Conservation (phyloP, 2,329 filamentous ascomycete species). For the Parafenestella ontariensis region DNA sequence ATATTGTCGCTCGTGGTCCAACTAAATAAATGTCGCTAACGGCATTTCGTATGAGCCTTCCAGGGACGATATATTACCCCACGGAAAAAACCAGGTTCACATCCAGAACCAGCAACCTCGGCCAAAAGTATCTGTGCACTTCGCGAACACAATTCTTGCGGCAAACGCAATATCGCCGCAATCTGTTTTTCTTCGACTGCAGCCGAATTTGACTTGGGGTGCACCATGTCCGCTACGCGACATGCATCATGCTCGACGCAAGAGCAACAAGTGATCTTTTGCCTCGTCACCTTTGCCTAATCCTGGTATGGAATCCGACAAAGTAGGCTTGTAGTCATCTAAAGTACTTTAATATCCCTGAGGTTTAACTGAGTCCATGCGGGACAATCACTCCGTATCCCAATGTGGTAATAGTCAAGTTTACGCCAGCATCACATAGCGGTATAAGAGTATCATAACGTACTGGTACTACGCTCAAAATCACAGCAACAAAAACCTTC, state of each 20-base stretch:
- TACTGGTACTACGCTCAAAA: not conserved
- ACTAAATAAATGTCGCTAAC: conserved; percentile 20
- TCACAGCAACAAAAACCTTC: not conserved
- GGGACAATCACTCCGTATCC: conserved; percentile 3
- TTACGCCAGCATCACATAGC: not conserved
- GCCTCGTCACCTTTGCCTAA: conserved; percentile 6
- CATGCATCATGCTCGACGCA: conserved; percentile 3
- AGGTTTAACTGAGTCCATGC: not conserved
- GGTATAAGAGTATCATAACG: not conserved
- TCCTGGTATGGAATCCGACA: conserved; percentile 2
- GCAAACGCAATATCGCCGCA: conserved; percentile 18
- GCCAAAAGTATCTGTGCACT: not conserved
- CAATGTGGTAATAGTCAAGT: not conserved
- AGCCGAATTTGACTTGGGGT: not conserved
- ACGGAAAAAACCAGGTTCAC: conserved; percentile 13
- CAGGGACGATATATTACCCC: conserved; percentile 27
- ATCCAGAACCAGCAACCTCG: conserved; percentile 8
- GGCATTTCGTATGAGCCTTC: conserved; percentile 18
- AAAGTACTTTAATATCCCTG: conserved; percentile 4
- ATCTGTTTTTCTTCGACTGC: conserved; percentile 17
- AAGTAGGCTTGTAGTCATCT: conserved; percentile 11
- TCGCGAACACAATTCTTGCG: conserved; percentile 6
- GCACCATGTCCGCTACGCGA: conserved; percentile 5
- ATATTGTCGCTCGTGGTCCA: not conserved
- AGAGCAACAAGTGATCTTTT: conserved; percentile 5